Base-by-base conservation (phyloP, 75 land plant species). In the Adiantum capillusveneris region DNA sequence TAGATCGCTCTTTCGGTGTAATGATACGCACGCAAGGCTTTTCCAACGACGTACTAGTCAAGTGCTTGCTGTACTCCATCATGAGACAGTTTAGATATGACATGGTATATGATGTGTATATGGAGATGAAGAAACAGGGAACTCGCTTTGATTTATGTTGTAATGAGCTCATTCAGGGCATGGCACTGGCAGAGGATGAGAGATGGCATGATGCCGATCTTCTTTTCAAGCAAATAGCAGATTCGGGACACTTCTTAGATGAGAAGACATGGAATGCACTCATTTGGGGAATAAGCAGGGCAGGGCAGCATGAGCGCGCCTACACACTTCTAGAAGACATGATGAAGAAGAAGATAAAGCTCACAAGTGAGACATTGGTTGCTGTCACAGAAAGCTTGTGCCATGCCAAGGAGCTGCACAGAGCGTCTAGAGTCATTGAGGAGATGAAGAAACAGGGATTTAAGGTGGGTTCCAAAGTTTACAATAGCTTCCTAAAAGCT, bases 31-130 rank as follows among this genome's bases (percentile, higher is more conserved):
- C 29, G 5, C 25, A 24, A 3, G 28, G 55, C 6, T 53, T 53
- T 53, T 24, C 9, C 14, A 53, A 53, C 24, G 25, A 24, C 29
- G 5, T 22, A 13, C 24, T 53, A 1, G 55, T 53, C 9, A 22
- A 53, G 6, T 53, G 55, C 28, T 26, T 53, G 6, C 55, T 53
- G 21, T 14, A 53, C 2, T 22, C 55, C 2, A 14, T 26, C 28
- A 53, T 53, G 6, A 53, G 9, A 53, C 6, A 53, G 25, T 27
- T 2, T 13, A 53, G 55, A 14, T 53, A 24, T 25, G 28, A 25
- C 24, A 24, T 53, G 55, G 55, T 53, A 2, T 26, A 53, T 27
- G 28, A 53, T 53, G 28, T 53, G 28, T 53, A 53, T 26, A 26
- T 26, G 28, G 28, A 53, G 14, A 53, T 53, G 55, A 53, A 53